phyloP scores from a whole-genome alignment of 805 yeast genomes.

The Candida odintsovae region DNA sequence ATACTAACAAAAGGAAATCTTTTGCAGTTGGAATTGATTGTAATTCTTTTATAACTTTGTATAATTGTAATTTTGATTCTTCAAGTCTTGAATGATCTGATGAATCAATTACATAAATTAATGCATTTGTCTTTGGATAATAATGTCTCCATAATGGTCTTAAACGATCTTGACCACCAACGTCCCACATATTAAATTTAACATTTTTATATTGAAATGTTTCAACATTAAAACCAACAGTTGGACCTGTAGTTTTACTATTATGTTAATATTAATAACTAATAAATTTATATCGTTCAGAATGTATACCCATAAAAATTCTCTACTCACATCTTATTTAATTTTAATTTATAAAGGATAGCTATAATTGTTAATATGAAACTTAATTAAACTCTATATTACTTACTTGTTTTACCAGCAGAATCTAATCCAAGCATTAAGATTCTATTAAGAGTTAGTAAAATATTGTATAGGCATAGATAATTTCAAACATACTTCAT shows the following conservation, averaged over 20 bases:
- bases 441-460: constrained; percentile 42
- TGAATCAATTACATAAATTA: constrained; percentile 86
- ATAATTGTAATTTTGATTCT: constrained; percentile 73
- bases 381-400: not conserved
- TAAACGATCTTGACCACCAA: constrained; percentile 92
- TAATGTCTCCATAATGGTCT: constrained; percentile 95
- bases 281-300: too few relatives aligned
- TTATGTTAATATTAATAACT: not conserved
- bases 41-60: constrained; percentile 73
- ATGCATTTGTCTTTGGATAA: constrained; percentile 87
- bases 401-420: constrained; percentile 72
- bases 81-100: constrained; percentile 66
- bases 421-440: constrained; percentile 90
- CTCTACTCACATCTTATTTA: constrained; percentile 53
- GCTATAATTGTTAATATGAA: constrained; percentile 26
- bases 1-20: constrained; percentile 70
- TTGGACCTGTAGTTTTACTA: constrained; percentile 71
- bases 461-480: too few relatives aligned
- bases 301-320: too few relatives aligned
- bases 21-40: constrained; percentile 48
- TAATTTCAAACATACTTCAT: constrained; percentile 28
- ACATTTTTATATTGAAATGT: constrained; percentile 77
- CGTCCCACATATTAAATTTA: constrained; percentile 88
- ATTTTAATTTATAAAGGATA: constrained; percentile 74
- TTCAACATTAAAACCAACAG: constrained; percentile 91